Conservation (phyloP, 2,329 filamentous ascomycete genomes). For the Microcyclospora pomicola region DNA sequence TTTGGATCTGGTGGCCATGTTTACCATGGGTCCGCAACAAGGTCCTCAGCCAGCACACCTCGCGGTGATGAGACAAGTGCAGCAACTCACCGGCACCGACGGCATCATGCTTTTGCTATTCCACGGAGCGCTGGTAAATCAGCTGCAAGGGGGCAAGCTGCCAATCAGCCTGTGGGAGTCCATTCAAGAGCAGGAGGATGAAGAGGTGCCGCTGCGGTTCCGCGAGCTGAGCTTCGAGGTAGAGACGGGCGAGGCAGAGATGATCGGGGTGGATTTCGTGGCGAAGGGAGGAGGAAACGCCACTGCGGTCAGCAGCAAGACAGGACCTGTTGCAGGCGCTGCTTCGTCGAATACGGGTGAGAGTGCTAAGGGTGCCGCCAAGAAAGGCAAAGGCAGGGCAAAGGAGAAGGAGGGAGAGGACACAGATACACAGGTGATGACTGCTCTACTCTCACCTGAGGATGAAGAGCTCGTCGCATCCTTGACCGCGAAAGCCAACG, state of each 20-base stretch:
- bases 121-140: slow-evolving; percentile 49
- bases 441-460: slow-evolving; percentile 39
- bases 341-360: slow-evolving; percentile 7
- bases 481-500: slow-evolving; percentile 79
- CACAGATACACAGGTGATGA: slow-evolving; percentile 15
- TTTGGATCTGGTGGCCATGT: slow-evolving; percentile 60
- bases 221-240: slow-evolving; percentile 73
- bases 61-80: slow-evolving; percentile 62
- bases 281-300: slow-evolving; percentile 74
- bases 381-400: slow-evolving; percentile 26
- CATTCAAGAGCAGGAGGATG: slow-evolving; percentile 55
- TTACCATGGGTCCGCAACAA: slow-evolving; percentile 50
- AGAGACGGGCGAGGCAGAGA: slow-evolving; percentile 90
- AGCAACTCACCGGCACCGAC: slow-evolving; percentile 45
- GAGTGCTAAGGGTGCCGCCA: slow-evolving; percentile 19
- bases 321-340: slow-evolving; percentile 4
- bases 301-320: slow-evolving; percentile 36
- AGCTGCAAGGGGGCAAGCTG: slow-evolving; percentile 59
- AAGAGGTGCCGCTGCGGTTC: slow-evolving; percentile 56
- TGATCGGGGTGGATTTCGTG: slow-evolving; percentile 93
- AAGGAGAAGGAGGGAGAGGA: slow-evolving; percentile 31
- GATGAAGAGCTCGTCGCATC: slow-evolving; percentile 53
- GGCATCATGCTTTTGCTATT: slow-evolving; percentile 80
- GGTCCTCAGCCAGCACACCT: slow-evolving; percentile 57
- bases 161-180: slow-evolving; percentile 85